phyloP scores from a whole-genome alignment of 192 early-diverging fungal species.

The Coemansia sp. region DNA sequence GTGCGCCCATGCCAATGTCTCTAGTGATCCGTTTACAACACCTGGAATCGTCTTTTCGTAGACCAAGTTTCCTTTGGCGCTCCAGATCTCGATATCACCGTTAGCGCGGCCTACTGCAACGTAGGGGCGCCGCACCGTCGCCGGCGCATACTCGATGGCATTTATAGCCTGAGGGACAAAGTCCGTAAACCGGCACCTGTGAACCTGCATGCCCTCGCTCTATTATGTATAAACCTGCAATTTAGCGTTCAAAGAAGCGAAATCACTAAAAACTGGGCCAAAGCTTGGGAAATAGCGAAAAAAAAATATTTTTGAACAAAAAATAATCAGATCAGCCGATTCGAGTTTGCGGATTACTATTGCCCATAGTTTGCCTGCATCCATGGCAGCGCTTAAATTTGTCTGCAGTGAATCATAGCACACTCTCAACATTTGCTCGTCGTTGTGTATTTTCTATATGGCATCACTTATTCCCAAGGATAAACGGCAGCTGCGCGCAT shows the following conservation, averaged over 20 bases:
- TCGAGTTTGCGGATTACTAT: background rate
- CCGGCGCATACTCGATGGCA: conserved; percentile 75
- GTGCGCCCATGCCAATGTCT: conserved; percentile 81
- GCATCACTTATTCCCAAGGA: conserved; percentile 59
- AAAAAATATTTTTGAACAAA: conserved; percentile 6
- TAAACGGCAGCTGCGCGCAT: conserved; percentile 74
- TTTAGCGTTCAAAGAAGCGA: background rate
- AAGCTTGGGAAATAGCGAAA: too few relatives aligned
- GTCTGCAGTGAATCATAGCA: too few relatives aligned
- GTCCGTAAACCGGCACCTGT: conserved; percentile 84
- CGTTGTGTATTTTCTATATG: conserved; percentile 17
- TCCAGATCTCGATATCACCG: conserved; percentile 94
- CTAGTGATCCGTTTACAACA: conserved; percentile 68
- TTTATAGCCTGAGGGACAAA: conserved; percentile 84
- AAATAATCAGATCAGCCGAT: conserved; percentile 1
- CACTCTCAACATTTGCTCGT: background rate
- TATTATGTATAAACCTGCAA: background rate
- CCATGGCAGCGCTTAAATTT: too few relatives aligned
- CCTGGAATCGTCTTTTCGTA: conserved; percentile 88
- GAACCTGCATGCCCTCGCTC: conserved; percentile 60
- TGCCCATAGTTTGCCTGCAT: conserved; percentile 5
- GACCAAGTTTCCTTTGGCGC: conserved; percentile 65
- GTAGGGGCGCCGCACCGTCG: conserved; percentile 46
- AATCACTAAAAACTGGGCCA: background rate
- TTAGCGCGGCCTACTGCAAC: conserved; percentile 87